A percentile compares a stretch with the other conserved stretches of the same genome.
phyloP scores from a whole-genome alignment of 805 yeast genomes.

The Saturnispora halmiae region DNA sequence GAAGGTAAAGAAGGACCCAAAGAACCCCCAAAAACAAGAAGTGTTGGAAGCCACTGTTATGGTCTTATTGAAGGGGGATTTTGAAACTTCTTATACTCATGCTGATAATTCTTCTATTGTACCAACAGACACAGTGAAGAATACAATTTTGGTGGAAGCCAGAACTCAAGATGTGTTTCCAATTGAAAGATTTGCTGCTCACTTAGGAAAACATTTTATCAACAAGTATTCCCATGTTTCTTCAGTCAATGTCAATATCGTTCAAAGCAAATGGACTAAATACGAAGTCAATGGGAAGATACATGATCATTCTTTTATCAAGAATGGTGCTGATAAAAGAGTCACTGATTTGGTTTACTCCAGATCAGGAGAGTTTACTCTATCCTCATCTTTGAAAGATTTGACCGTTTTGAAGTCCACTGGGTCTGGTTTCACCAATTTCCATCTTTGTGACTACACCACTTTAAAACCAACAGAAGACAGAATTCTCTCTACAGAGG shows the following conservation, averaged over 20 bases:
- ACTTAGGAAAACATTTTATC: conserved; percentile 72
- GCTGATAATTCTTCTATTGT: conserved; percentile 87
- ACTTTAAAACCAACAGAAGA: conserved; percentile 76
- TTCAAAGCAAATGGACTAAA: conserved; percentile 75
- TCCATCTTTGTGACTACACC: conserved; percentile 79
- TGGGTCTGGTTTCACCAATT: conserved; percentile 88
- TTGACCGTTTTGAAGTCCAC: conserved; percentile 83
- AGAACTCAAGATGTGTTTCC: conserved; percentile 82
- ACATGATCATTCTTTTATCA: conserved; percentile 77
- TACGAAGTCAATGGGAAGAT: conserved; percentile 60
- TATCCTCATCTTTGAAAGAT: conserved; percentile 67
- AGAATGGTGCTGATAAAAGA: conserved; percentile 78
- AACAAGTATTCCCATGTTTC: conserved; percentile 68
- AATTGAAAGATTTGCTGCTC: conserved; percentile 82
- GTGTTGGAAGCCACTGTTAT: conserved; percentile 79
- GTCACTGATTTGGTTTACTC: conserved; percentile 44
- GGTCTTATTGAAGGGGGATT: conserved; percentile 65
- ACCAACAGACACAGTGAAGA: conserved; percentile 90
- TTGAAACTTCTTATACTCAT: conserved; percentile 72
- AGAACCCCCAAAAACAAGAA: conserved; percentile 66
- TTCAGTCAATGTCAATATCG: conserved; percentile 57
- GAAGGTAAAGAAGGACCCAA: conserved; percentile 73
- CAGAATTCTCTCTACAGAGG: conserved; percentile 81
- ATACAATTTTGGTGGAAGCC: conserved; percentile 78
- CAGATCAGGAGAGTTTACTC: conserved; percentile 43